Evolutionary conservation across 192 early-diverging fungal species (phyloP).

Genomic region (Coemansia sp.): DNA sequence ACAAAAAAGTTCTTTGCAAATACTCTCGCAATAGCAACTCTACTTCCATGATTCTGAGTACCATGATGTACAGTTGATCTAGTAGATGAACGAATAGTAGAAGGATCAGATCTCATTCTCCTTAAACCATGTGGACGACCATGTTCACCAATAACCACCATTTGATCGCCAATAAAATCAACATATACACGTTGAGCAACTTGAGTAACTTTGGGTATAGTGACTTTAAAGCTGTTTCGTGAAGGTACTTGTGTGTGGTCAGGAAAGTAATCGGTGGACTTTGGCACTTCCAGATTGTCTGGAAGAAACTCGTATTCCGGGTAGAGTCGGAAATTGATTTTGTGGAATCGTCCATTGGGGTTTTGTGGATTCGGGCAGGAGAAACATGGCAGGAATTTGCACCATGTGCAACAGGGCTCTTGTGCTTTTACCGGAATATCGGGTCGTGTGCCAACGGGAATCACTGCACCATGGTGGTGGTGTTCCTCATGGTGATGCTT

Average conservation of each 20-base stretch:
- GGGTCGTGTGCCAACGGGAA: constrained; percentile 36
- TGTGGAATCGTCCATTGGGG: constrained; percentile 45
- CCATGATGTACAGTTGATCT: constrained; percentile 20
- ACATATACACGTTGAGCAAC: constrained; percentile 47
- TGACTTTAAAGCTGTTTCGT: constrained; percentile 28
- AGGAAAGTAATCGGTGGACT: constrained; percentile 45
- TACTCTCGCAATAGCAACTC: constrained; percentile 10
- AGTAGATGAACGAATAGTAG: constrained; percentile 26
- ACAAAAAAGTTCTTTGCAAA: constrained; percentile 54
- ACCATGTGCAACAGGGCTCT: constrained; percentile 53
- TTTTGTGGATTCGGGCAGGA: constrained; percentile 47
- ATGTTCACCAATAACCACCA: constrained; percentile 48
- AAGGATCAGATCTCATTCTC: constrained; percentile 11
- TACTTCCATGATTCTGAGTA: not conserved
- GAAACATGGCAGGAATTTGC: constrained; percentile 48
- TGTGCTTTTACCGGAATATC: constrained; percentile 18
- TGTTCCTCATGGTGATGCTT: constrained; percentile 14
- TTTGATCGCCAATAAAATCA: constrained; percentile 50
- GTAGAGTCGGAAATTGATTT: constrained; percentile 43
- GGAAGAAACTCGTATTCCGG: constrained; percentile 54
- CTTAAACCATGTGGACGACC: constrained; percentile 8
- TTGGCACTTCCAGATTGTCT: constrained; percentile 24
- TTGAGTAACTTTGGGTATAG: constrained; percentile 26
- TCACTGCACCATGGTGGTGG: constrained; percentile 14
- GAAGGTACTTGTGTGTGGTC: constrained; percentile 42